Evolutionary conservation across 768 basidiomycete species (phyloP).

Genomic region (Pleurotus tuoliensis): DNA sequence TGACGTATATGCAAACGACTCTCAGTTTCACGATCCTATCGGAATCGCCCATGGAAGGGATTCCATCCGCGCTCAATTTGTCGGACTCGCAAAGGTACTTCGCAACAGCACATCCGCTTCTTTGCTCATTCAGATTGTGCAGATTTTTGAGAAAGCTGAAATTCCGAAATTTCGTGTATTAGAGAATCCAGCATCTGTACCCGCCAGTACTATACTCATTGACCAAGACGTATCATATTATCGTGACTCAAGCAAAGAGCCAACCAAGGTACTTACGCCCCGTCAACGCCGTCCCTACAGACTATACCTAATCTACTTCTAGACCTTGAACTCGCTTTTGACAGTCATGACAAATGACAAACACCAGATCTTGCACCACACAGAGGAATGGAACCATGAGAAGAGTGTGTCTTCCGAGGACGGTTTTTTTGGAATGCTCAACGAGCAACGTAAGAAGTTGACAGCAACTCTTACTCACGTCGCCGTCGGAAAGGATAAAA

Average conservation of each 20-base stretch:
- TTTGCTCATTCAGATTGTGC: not conserved
- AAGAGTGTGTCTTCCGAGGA: slow-evolving; percentile 33
- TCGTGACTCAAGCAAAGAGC: slow-evolving; percentile 30
- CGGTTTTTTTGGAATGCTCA: slow-evolving; percentile 40
- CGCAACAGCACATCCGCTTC: not conserved
- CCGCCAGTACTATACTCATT: slow-evolving; percentile 35
- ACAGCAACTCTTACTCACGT: slow-evolving; percentile 32
- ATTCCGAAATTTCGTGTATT: slow-evolving; percentile 38
- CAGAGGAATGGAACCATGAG: slow-evolving; percentile 43
- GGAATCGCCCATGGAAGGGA: slow-evolving; percentile 38
- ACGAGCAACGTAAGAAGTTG: slow-evolving; percentile 40
- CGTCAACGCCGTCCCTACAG: not conserved
- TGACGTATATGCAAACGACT: slow-evolving; percentile 34
- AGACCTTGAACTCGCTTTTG: slow-evolving; percentile 39
- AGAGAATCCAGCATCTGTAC: slow-evolving; percentile 32
- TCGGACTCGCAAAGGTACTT: slow-evolving; percentile 37
- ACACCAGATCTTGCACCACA: slow-evolving; percentile 33
- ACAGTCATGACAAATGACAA: slow-evolving; percentile 34
- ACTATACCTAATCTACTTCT: not conserved
- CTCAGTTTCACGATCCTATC: slow-evolving; percentile 42
- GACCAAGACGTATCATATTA: slow-evolving; percentile 46
- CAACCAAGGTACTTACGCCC: slow-evolving; percentile 31
- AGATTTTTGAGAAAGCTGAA: slow-evolving; percentile 41
- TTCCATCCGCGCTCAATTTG: slow-evolving; percentile 40
- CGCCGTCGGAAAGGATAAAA: slow-evolving; percentile 20